Evolutionary conservation across 257 asterid species (phyloP), one percentile per base, ranked within the genome.

Genomic region (Rhazya stricta): DNA sequence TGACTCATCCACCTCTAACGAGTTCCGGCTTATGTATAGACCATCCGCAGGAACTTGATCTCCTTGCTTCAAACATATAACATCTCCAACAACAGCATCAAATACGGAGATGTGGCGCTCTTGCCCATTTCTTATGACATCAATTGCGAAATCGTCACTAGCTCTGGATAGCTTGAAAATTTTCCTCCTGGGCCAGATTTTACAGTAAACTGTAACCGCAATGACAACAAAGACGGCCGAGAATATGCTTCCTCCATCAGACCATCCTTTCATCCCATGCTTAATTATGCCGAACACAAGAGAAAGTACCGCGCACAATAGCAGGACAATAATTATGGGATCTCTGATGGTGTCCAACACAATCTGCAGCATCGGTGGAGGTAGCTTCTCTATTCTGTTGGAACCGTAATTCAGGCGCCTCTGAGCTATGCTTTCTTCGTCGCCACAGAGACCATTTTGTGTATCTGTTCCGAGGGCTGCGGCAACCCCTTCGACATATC

Each of bases 11-110:
- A 88, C 86, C 18, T 34, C 78, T 3, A 88, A 81, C 19, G 90
- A 69, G 50, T 83, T 75, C 0, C 92, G 89, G 0, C 76, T 79
- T 0, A 88, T 29, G 78, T 79, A 87, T 21, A 91, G 5, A 0
- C 97, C 96, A 42, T 91, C 96, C 0, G 91, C 90, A 0, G 97
- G 94, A 21, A 91, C 85, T 42, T 81, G 91, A 80, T 91, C 87
- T 6, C 97, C 96, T 0, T 78, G 56, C 11, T 34, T 73, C 81
- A 91, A 67, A 75, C 74, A 69, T 32, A 85, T 79, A 0, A 91
- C 81, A 37, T 89, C 97, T 37, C 96, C 93, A 6, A 83, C 93
- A 0, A 86, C 90, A 0, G 32, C 83, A 15, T 86, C 89, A 9
- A 81, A 86, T 9, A 83, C 89, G 9, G 91, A 81, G 1, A 85